These are phyloP conservation scores for Didymella sp. DNA, from an alignment of 2,329 filamentous ascomycete species.

Conservation along the genomic window DNA sequence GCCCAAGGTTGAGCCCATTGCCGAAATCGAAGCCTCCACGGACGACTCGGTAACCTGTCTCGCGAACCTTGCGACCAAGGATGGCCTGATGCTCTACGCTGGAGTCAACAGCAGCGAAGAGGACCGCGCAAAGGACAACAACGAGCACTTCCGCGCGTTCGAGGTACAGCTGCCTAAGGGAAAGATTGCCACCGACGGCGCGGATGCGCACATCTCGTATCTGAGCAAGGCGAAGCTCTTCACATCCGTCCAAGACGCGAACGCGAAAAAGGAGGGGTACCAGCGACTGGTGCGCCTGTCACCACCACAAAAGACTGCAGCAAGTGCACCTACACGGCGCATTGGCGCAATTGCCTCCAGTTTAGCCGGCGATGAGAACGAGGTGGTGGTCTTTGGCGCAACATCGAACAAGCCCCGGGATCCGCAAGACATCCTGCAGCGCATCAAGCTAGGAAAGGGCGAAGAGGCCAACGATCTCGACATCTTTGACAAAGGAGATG, in stretches of 20 bases:
- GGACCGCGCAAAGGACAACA: constrained; percentile 76
- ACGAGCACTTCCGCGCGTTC: constrained; percentile 84
- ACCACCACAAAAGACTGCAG: constrained; percentile 58
- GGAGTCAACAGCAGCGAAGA: constrained; percentile 77
- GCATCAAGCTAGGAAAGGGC: constrained; percentile 58
- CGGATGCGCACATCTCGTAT: constrained; percentile 51
- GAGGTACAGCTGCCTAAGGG: constrained; percentile 63
- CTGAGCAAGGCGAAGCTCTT: constrained; percentile 62
- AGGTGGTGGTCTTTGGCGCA: constrained; percentile 82
- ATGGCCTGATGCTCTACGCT: constrained; percentile 66
- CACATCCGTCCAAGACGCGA: constrained; percentile 46
- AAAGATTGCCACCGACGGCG: constrained; percentile 47
- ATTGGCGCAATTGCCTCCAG: constrained; percentile 82
- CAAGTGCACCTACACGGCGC: constrained; percentile 60
- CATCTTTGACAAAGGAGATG: constrained; percentile 66
- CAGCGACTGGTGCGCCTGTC: constrained; percentile 66
- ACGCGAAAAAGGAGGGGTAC: constrained; percentile 63
- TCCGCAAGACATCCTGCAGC: constrained; percentile 59
- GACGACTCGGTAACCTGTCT: constrained; percentile 91
- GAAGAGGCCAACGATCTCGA: constrained; percentile 74
- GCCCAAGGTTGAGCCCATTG: constrained; percentile 63
- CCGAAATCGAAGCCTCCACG: constrained; percentile 80
- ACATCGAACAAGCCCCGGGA: constrained; percentile 58
- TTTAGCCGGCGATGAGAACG: constrained; percentile 71
- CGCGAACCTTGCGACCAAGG: constrained; percentile 68